Percentiles rank a stretch among this genome's conserved stretches.
Conservation (phyloP, 1,139 yeast species). For the Sporopachydermia cereana region DNA sequence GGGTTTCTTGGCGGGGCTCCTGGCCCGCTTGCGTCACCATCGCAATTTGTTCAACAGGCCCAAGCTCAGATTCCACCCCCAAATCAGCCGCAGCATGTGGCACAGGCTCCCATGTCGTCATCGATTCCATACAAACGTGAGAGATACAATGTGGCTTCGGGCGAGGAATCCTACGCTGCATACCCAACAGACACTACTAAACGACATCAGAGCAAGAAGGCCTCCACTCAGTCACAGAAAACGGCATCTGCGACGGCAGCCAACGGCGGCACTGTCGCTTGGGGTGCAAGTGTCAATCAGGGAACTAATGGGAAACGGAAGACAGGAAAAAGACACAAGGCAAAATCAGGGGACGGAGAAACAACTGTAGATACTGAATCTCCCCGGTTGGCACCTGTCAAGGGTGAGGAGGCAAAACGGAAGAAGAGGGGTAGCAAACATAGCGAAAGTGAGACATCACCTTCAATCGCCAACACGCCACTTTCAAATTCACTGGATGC, state of each 20-base stretch:
- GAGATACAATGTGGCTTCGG: conserved; percentile 14
- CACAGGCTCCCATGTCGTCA: too few relatives aligned
- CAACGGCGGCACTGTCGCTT: background rate
- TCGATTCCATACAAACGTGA: background rate
- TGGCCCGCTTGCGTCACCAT: conserved; percentile 21
- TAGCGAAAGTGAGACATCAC: too few relatives aligned
- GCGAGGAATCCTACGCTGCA: conserved; percentile 14
- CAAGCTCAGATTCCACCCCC: too few relatives aligned
- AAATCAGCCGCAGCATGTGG: too few relatives aligned
- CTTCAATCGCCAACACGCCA: too few relatives aligned
- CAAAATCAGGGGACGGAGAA: too few relatives aligned
- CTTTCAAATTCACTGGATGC: too few relatives aligned
- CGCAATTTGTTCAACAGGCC: conserved; percentile 19
- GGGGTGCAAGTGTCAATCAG: background rate
- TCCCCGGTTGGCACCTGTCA: too few relatives aligned
- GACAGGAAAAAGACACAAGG: too few relatives aligned
- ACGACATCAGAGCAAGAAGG: conserved; percentile 9
- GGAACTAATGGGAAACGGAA: background rate
- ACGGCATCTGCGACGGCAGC: background rate
- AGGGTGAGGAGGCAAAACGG: too few relatives aligned
- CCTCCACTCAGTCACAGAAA: background rate
- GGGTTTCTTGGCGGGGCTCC: conserved; percentile 16
- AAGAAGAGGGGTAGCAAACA: too few relatives aligned
- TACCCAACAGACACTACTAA: conserved; percentile 14
- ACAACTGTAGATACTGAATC: too few relatives aligned